Percentiles rank a stretch among this genome's conserved stretches.
Evolutionary conservation across 2,329 filamentous ascomycete species (phyloP).

Genomic region (Microcyclospora tardicrescens): DNA sequence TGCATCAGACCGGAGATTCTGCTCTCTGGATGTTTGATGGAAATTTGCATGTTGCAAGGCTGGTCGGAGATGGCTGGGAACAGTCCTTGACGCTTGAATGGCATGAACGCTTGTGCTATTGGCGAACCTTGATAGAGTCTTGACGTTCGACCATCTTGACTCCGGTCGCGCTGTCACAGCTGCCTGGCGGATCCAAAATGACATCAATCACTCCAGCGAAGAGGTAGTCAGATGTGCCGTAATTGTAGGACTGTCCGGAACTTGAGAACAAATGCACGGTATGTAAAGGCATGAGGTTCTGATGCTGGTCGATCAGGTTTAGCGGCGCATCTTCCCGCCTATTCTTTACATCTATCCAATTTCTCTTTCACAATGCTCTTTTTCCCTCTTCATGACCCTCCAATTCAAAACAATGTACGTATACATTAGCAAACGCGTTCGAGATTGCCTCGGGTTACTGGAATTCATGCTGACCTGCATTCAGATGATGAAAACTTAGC

Average conservation of each 20-base stretch:
- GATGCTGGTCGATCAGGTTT: not conserved
- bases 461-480: not conserved
- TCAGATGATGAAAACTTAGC: constrained; percentile 99
- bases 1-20: not conserved
- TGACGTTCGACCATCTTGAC: no score
- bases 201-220: not conserved
- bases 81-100: no score
- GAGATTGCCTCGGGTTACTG: no score
- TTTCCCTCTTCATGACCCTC: constrained; percentile 70
- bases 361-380: constrained; percentile 18
- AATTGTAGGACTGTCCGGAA: not conserved
- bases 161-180: not conserved
- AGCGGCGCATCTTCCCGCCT: not conserved
- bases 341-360: constrained; percentile 3
- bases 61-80: not conserved
- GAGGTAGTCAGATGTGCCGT: not conserved
- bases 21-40: not conserved
- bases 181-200: not conserved
- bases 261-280: not conserved
- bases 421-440: not conserved
- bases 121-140: no score
- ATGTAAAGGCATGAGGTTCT: not conserved
- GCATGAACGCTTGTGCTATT: no score
- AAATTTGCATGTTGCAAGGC: not conserved
- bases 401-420: constrained; percentile 97